Evolutionary conservation across 306 rosid species (phyloP).

Genomic region (Begonia masoniana): DNA sequence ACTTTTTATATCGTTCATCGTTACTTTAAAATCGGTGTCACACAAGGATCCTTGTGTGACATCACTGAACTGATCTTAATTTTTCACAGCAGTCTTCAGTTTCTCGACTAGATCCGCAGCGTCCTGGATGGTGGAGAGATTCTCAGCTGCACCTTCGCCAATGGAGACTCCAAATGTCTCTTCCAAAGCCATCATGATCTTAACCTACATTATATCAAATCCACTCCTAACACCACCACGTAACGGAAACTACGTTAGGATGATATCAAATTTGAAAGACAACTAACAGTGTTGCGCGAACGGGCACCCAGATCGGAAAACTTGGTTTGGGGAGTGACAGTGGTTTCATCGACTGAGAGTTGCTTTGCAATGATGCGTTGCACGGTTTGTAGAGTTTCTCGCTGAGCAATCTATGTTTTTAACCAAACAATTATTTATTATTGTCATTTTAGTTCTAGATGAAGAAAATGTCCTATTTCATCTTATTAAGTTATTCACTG

Average conservation of each 20-base stretch:
- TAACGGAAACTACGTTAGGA: neutral
- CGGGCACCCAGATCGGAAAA: conserved; percentile 60
- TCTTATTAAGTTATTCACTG: too few relatives aligned
- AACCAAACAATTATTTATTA: too few relatives aligned
- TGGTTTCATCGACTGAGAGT: conserved; percentile 42
- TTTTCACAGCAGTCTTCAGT: conserved; percentile 29
- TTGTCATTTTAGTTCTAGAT: neutral
- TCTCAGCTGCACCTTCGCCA: conserved; percentile 60
- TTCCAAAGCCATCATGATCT: conserved; percentile 58
- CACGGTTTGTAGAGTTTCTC: conserved; percentile 40
- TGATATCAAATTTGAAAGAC: neutral
- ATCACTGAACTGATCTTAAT: too few relatives aligned
- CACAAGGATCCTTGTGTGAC: too few relatives aligned
- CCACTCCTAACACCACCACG: neutral
- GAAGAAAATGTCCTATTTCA: too few relatives aligned
- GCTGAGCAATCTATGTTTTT: conserved; percentile 30
- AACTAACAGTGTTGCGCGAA: conserved; percentile 51
- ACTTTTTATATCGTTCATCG: too few relatives aligned
- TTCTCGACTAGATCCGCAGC: conserved; percentile 62
- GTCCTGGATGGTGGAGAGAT: conserved; percentile 52
- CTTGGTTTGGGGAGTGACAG: conserved; percentile 38
- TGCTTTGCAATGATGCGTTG: conserved; percentile 50
- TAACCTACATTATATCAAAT: conserved; percentile 25
- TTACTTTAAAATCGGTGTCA: too few relatives aligned
- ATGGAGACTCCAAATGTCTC: conserved; percentile 54